Evolutionary conservation across 768 basidiomycete species (phyloP).

Genomic region (Agaricus blazei): DNA sequence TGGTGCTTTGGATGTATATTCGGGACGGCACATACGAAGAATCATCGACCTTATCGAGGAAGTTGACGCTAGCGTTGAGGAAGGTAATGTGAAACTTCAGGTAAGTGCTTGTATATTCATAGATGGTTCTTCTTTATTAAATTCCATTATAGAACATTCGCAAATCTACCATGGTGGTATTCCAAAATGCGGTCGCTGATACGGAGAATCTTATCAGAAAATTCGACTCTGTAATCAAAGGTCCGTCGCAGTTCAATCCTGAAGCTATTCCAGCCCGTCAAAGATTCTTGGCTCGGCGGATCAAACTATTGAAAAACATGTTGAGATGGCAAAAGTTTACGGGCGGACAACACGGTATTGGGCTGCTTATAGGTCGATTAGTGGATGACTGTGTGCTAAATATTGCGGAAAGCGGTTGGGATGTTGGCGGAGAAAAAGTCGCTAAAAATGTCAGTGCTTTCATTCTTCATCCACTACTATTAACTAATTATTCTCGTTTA

Average conservation of each 20-base stretch:
- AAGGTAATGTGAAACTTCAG: slow-evolving; percentile 58
- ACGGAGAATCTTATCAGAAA: slow-evolving; percentile 45
- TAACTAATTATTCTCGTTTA: slow-evolving; percentile 13
- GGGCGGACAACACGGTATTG: slow-evolving; percentile 54
- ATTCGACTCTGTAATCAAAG: slow-evolving; percentile 33
- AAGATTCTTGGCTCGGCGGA: slow-evolving; percentile 59
- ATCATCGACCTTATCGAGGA: slow-evolving; percentile 77
- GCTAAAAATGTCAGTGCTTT: slow-evolving; percentile 47
- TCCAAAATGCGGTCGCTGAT: slow-evolving; percentile 51
- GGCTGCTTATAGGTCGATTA: slow-evolving; percentile 47
- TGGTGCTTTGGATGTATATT: slow-evolving; percentile 85
- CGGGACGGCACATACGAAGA: slow-evolving; percentile 51
- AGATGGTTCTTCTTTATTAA: neutral
- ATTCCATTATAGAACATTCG: slow-evolving; percentile 44
- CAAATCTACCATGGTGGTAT: slow-evolving; percentile 45
- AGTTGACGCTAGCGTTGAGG: slow-evolving; percentile 68
- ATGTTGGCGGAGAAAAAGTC: slow-evolving; percentile 73
- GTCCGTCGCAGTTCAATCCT: slow-evolving; percentile 61
- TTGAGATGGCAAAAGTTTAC: slow-evolving; percentile 73
- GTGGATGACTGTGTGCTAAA: slow-evolving; percentile 57
- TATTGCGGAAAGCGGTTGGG: slow-evolving; percentile 77
- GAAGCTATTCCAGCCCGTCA: slow-evolving; percentile 66
- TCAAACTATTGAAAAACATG: slow-evolving; percentile 73
- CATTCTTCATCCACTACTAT: slow-evolving; percentile 10
- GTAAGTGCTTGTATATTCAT: slow-evolving; percentile 27